Evolutionary conservation across 768 basidiomycete species (phyloP), one percentile per base, ranked within the genome.

Genomic region (Trametes villosa): DNA sequence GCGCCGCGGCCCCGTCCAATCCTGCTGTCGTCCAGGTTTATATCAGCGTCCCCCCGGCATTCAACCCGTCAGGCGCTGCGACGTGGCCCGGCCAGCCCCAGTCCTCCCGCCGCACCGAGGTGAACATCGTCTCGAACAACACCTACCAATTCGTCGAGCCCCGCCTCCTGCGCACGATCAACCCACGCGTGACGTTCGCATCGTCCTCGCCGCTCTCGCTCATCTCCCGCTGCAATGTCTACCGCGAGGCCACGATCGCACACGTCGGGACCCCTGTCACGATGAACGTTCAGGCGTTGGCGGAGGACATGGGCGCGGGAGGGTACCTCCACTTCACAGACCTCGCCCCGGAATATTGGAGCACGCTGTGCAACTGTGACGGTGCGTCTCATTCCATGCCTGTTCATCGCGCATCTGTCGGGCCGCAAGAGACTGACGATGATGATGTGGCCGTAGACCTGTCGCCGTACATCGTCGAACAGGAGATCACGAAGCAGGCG

Each of bases 311-410:
- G 38, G 59, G 53, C 41, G 53, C 42, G 11, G 57, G 61, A 12
- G 55, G 60, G 54, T 72, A 78, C 22, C 68, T 90, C 31, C 90
- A 91, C 73, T 82, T 78, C 59, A 86, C 86, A 3, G 61, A 79
- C 1, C 78, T 91, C 27, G 83, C 84, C 7, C 89, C 89, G 4
- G 77, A 77, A 46, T 90, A 82, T 67, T 91, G 89, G 89, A 74
- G 78, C 18, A 81, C 77, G 22, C 77, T 91, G 57, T 81, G 81
- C 53, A 74, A 78, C 62, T 81, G 82, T 53, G 63, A 78, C 64
- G 85, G 89, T 89, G 65, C 55, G 80, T 68, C 11, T 24, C 48
- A 5, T 22, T 26, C 26, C n/a, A n/a, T n/a, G n/a, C n/a, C n/a
- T n/a, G n/a, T 30, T 48, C 36, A n/a, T 34, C 22, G 42, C 18